phyloP scores from a whole-genome alignment of 768 basidiomycete species.

The Boletus insuetus region DNA sequence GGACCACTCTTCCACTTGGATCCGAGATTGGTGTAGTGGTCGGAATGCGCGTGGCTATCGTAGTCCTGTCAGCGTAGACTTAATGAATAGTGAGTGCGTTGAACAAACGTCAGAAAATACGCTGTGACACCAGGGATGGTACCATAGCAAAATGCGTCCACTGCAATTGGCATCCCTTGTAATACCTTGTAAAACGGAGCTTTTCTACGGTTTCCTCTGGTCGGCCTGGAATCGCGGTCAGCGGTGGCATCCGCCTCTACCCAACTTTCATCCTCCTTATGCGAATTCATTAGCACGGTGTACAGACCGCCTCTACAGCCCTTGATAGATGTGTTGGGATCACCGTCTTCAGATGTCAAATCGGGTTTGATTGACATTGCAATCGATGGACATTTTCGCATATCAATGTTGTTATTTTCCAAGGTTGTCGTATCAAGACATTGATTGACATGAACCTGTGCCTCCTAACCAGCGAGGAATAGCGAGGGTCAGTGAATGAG shows the following conservation, averaged over 20 bases:
- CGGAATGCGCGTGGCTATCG: constrained; percentile 89
- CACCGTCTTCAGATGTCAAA: neutral
- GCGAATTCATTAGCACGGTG: constrained; percentile 85
- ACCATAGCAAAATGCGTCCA: constrained; percentile 96
- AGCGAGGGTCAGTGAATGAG: neutral
- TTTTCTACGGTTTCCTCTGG: constrained; percentile 56
- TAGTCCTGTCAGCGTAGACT: constrained; percentile 5
- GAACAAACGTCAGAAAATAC: constrained; percentile 80
- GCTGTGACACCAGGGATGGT: constrained; percentile 84
- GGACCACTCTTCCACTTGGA: constrained; percentile 87
- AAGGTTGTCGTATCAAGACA: constrained; percentile 45
- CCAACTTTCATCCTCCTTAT: constrained; percentile 82
- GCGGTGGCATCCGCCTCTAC: constrained; percentile 66
- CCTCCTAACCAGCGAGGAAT: constrained; percentile 36
- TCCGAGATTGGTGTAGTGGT: constrained; percentile 92
- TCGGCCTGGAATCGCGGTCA: constrained; percentile 43
- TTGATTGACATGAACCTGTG: constrained; percentile 53
- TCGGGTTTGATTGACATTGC: neutral
- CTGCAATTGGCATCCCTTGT: constrained; percentile 96
- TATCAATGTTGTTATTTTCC: neutral
- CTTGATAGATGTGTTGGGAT: neutral
- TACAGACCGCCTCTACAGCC: constrained; percentile 46
- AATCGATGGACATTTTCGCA: neutral
- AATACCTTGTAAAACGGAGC: constrained; percentile 96
- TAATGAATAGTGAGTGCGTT: neutral